Evolutionary conservation across 2,329 filamentous ascomycete species (phyloP), one percentile per base, ranked within the genome.

Genomic region (Cryphonectria carpinicola): DNA sequence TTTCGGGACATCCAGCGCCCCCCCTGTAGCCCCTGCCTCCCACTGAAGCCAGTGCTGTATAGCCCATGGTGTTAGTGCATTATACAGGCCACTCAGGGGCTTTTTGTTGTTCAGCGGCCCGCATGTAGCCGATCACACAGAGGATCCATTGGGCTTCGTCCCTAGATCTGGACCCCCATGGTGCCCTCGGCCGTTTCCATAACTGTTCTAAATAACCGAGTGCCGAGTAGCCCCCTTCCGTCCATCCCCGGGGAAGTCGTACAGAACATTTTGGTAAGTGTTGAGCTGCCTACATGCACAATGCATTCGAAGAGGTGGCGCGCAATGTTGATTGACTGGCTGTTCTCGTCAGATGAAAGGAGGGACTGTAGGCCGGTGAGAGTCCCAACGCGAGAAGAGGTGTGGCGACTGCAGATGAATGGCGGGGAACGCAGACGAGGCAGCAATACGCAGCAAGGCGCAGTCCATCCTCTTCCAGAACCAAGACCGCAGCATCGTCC

Each of bases 391-490:
- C 32, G 28, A 39, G 32, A 25, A n/a, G 22, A 32, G 17, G 43
- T 35, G 32, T n/a, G 46, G 46, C 46, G 13, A 37, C 43, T 35
- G 35, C 63, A 65, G 19, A 60, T 66, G 66, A 60, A 72, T 52
- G 66, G 43, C 49, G 52, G 43, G 64, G 35, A 14, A 43, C 25
- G 14, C 37, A 32, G 54, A n/a, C 43, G 62, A 63, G 58, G 61
- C 72, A n/a, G 69, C 65, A 25, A 69, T 70, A 32, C 2, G 52
- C 39, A 32, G 22, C 32, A n/a, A 62, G 28, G 58, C 52, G 37
- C 68, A 64, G 39, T 80, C 79, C 32, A 83, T 91, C 32, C 78
- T 92, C 56, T 91, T 86, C 79, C 83, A 87, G 73, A 89, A 84
- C 73, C 75, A 79, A 1, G 80, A 83, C 63, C 76, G 80, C 65